phyloP scores from a whole-genome alignment of 2,329 filamentous ascomycete species.

The Ophiostoma novo-ulmi region DNA sequence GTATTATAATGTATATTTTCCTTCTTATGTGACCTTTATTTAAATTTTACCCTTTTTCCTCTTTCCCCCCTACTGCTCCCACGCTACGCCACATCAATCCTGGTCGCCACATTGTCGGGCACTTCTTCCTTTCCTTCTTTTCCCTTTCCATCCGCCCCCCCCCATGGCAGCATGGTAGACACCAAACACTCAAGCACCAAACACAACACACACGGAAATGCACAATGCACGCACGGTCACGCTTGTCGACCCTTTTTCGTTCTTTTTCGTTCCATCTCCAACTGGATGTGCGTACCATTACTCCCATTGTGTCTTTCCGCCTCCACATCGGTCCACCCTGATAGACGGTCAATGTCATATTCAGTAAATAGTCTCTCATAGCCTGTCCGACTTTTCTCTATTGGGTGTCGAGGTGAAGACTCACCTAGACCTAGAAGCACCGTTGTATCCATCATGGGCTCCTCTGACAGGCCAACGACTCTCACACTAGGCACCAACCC shows the following conservation, averaged over 20 bases:
- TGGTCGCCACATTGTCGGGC: constrained; percentile 12
- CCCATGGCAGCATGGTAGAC: neutral
- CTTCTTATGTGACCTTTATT: neutral
- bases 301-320: neutral
- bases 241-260: neutral
- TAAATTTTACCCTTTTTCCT: neutral
- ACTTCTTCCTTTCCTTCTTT: constrained; percentile 7
- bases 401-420: neutral
- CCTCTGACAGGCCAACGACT: neutral
- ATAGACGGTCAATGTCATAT: neutral
- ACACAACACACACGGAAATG: constrained; percentile 7
- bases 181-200: neutral
- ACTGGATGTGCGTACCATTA: neutral
- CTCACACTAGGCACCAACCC: neutral
- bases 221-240: neutral
- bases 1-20: neutral
- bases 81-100: constrained; percentile 8
- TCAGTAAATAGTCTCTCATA: neutral
- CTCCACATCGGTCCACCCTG: constrained; percentile 8
- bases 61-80: neutral
- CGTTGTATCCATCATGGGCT: neutral
- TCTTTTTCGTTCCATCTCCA: neutral
- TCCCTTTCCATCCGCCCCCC: neutral
- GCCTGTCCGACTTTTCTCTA: neutral
- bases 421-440: neutral